Conservation (phyloP, 768 basidiomycete genomes). For the Leucosporidium creatinivorum region DNA sequence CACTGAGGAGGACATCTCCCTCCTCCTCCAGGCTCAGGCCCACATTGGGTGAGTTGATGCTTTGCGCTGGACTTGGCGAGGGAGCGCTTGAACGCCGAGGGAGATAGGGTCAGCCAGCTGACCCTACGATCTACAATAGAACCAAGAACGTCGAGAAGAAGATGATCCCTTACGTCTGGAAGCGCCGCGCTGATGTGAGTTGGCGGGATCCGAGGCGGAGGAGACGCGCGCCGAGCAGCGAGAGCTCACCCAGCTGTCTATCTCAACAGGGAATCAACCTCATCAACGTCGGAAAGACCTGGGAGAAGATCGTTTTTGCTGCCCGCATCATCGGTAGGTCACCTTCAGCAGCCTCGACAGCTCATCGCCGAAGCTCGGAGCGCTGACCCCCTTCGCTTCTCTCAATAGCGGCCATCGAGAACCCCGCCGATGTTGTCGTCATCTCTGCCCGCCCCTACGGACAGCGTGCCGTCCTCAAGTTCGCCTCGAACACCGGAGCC, state of each 20-base stretch:
- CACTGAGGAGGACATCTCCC: slow-evolving; percentile 95
- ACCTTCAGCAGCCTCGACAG: slow-evolving; percentile 50
- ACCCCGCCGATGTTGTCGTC: slow-evolving; percentile 95
- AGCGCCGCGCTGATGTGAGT: slow-evolving; percentile 83
- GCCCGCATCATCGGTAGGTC: slow-evolving; percentile 49
- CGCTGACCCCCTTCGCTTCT: background rate
- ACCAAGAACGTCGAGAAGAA: slow-evolving; percentile 99
- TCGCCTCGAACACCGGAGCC: slow-evolving; percentile 93
- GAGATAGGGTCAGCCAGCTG: background rate
- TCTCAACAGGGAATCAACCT: slow-evolving; percentile 73
- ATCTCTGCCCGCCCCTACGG: slow-evolving; percentile 98
- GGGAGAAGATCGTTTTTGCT: slow-evolving; percentile 98
- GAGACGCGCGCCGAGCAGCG: background rate
- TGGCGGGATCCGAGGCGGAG: too few species aligned
- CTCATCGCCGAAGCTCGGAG: background rate
- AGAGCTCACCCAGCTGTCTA: background rate
- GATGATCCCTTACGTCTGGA: slow-evolving; percentile 98
- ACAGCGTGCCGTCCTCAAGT: slow-evolving; percentile 98
- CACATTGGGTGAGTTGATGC: slow-evolving; percentile 55
- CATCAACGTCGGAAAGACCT: slow-evolving; percentile 98
- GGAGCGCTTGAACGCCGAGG: background rate
- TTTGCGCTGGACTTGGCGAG: background rate
- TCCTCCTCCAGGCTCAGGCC: slow-evolving; percentile 87
- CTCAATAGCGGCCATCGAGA: slow-evolving; percentile 56
- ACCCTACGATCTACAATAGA: slow-evolving; percentile 1